These are phyloP conservation scores for Moesziomyces sp. DNA, from an alignment of 1,284 basidiomycete genomes.

Conservation along the genomic window DNA sequence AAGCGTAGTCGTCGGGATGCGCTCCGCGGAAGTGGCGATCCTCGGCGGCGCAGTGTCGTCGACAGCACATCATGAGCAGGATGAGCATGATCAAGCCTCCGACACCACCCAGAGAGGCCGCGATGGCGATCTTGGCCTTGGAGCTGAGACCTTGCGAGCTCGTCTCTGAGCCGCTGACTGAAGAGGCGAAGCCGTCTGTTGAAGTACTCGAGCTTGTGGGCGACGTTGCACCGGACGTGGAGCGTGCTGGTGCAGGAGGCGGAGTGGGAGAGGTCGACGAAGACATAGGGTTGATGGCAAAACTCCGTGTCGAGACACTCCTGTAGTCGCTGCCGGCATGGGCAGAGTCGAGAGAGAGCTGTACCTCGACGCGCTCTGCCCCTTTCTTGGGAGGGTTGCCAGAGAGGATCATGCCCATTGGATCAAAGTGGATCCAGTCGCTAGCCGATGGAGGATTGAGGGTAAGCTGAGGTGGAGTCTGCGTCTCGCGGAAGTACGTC, in stretches of 20 bases:
- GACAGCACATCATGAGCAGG: conserved; percentile 54
- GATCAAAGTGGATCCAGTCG: conserved; percentile 69
- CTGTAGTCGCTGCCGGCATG: conserved; percentile 1
- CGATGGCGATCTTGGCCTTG: conserved; percentile 49
- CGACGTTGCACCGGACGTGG: neutral
- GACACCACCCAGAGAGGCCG: conserved; percentile 46
- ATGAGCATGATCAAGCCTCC: conserved; percentile 54
- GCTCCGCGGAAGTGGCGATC: conserved; percentile 40
- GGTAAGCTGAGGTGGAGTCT: conserved; percentile 11
- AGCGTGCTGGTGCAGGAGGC: conserved; percentile 14
- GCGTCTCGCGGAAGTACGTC: conserved; percentile 23
- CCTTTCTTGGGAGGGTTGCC: conserved; percentile 53
- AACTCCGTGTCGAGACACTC: conserved; percentile 13
- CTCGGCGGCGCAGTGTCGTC: conserved; percentile 49
- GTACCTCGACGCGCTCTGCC: conserved; percentile 12
- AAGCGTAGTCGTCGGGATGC: conserved; percentile 15
- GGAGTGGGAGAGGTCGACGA: conserved; percentile 14
- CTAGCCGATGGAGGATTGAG: conserved; percentile 53
- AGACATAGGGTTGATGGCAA: conserved; percentile 14
- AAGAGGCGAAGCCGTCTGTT: conserved; percentile 15
- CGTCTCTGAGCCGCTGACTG: conserved; percentile 11
- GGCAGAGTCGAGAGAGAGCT: conserved; percentile 19
- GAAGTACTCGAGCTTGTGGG: conserved; percentile 6
- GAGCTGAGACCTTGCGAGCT: conserved; percentile 24
- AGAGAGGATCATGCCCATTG: conserved; percentile 64